Base-by-base conservation (phyloP, 345 rosid genomes). In the Anastatica hierochuntica region DNA sequence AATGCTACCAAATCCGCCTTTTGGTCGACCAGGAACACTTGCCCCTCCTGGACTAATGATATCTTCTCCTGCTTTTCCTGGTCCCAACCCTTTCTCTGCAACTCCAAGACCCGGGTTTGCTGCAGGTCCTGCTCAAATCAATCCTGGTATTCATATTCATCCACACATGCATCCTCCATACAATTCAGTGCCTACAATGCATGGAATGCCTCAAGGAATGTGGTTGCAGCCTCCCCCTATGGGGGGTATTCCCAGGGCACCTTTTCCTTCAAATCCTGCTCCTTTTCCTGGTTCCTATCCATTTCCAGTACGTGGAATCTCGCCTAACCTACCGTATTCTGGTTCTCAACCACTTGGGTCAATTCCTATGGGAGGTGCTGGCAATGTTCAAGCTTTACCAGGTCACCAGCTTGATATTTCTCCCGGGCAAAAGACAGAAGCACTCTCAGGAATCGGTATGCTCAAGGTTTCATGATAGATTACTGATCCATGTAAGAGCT, bases 361-460 rank as follows among this genome's bases (percentile, higher is more conserved):
- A 35, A 31, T 64, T 68, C 67, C 85, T 44, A 9, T 61, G 69
- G 82, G 79, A 76, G 56, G 44, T 55, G 38, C 41, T 24, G 77
- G 68, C 72, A 58, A 70, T 14, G 66, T 56, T 56, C 70, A 55
- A 29, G 34, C 63, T 5, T 69, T 76, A 65, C 66, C 73, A 33
- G 72, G 71, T 52, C 78, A 69, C 62, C 90, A 69, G 58, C 58
- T 69, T 41, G 74, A 63, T 19, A 61, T 63, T 41, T 36, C 74
- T 65, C 53, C 73, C 4, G 72, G 67, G 36, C 40, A 55, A 46
- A 81, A 71, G 55, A 58, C 78, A 68, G 83, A 77, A 60, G 54
- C 77, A 64, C 72, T 74, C 79, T 74, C 74, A 69, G 84, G 82
- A 78, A 82, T 76, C 26, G 98, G 96, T 90, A 83, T 10, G 92